Evolutionary conservation across 2,329 filamentous ascomycete genomes (phyloP), one percentile per base, ranked within the genome.

Genomic region (Clarireedia monteithiana): DNA sequence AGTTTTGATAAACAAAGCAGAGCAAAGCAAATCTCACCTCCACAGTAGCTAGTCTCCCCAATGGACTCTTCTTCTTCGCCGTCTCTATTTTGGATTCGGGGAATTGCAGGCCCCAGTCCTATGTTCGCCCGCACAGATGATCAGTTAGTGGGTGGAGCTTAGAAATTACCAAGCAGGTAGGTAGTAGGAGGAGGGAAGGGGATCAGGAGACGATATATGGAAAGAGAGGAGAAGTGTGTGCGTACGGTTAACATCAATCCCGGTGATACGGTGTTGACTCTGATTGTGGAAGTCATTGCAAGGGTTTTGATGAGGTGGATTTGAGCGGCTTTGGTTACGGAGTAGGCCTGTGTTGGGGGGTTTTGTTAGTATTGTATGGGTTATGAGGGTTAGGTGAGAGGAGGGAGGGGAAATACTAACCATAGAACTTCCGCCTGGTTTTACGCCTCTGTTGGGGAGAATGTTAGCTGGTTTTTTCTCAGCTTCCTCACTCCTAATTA

Each of bases 271-370:
- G 71, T 75, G 59, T 85, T 85, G 5, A 83, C 80, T n/a, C 81
- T 67, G 23, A 85, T 78, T 45, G 74, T 76, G 10, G 76, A 75
- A 57, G 79, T 77, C 4, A 73, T 65, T 0, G 81, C 81, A 34
- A 84, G 70, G 7, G 73, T 74, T 61, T 80, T 82, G 15, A 75
- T 73, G 3, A 85, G 72, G 64, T 84, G 81, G 39, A 84, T 71
- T 57, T 85, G 81, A 10, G 89, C 89, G 0, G 88, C 81, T 68
- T 94, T 94, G 39, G 86, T 88, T 17, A 91, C 85, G 0, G 83
- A 77, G 66, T 94, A 94, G 3, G 89, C 81, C 84, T 79, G 48
- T 40, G 23, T 17, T n/a, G 2, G n/a, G 27, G 5, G 6, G 9
- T 20, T 20, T 20, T 46, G 5, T 23, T 7, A 17, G 14, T 23